Evolutionary conservation across 2,329 filamentous ascomycete genomes (phyloP), one percentile per base, ranked within the genome.

Genomic region (Clonostachys chloroleuca): DNA sequence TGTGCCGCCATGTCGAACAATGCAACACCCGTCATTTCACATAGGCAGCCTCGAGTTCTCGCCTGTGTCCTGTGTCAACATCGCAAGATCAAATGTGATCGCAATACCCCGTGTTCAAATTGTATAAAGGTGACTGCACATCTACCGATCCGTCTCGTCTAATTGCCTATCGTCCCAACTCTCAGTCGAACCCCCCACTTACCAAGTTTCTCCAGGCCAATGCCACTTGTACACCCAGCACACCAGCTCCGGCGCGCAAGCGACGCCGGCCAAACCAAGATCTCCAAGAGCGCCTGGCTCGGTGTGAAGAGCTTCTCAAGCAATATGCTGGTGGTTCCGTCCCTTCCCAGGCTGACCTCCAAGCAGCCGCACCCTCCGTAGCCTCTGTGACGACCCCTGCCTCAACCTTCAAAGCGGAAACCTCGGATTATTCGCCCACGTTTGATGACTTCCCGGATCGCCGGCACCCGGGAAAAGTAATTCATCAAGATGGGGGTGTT

Each of bases 1-100:
- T 30, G 24, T 30, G 24, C 24, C 24, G 24, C 24, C 51, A 68
- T 67, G 65, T 66, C 65, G 50, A 57, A 30, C 9, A 30, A 30
- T 30, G 24, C 24, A 30, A 30, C 24, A 30, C 24, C 24, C 24
- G 9, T 30, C 24, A 30, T 30, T 30, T 16, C 59, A 44, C 60
- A 62, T 47, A 77, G 73, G 58, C 62, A 68, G 12, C 62, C 66
- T 13, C 66, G 76, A 54, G 69, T 79, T 42, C 63, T 80, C 48
- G 75, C 75, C 17, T 80, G 78, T 54, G 75, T 79, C 17, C 66
- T 81, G 36, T 83, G 79, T 57, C 79, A 83, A 58, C 75, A 78
- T 56, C 74, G 80, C 56, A 83, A 83, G 64, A 82, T 82, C 63
- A 81, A 80, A 60, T 83, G 80, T 62, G 78, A 83, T 55, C 72